Evolutionary conservation across 371 early-diverging fungal species (phyloP).

Genomic region (Rhizomucor pusillus): DNA sequence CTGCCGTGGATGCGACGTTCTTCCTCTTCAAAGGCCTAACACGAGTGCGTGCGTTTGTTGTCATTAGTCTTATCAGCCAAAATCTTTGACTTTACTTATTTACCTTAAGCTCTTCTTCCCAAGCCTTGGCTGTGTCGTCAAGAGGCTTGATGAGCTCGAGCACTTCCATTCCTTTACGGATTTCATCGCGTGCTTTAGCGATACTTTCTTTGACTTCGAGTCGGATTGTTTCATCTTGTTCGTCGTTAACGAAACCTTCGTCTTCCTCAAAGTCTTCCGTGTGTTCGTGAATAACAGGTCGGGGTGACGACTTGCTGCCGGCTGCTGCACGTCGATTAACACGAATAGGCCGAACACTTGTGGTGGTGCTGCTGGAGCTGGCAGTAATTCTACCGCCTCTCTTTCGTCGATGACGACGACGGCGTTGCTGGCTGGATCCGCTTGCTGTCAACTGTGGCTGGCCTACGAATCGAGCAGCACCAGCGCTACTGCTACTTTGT

Average conservation of each 20-base stretch:
- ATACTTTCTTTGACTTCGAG: conserved; percentile 50
- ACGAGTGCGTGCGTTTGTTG: not conserved
- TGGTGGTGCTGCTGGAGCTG: conserved; percentile 25
- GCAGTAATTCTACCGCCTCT: conserved; percentile 18
- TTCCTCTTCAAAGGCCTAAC: conserved; percentile 33
- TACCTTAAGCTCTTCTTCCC: conserved; percentile 38
- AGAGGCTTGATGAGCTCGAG: conserved; percentile 47
- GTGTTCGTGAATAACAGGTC: not conserved
- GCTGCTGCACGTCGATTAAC: not conserved
- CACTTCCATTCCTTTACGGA: conserved; percentile 53
- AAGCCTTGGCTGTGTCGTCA: conserved; percentile 36
- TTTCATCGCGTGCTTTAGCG: conserved; percentile 64
- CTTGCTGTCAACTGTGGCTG: conserved; percentile 10
- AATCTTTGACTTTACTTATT: too few species aligned
- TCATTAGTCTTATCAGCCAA: not conserved
- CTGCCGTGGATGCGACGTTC: conserved; percentile 28
- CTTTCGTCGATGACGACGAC: conserved; percentile 16
- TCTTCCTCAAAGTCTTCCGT: conserved; percentile 20
- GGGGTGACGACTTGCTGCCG: not conserved
- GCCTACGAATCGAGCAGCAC: too few species aligned
- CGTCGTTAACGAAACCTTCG: conserved; percentile 33
- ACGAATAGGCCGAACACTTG: conserved; percentile 10
- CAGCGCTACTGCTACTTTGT: too few species aligned
- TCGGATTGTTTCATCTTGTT: conserved; percentile 26
- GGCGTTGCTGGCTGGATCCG: conserved; percentile 6